These are phyloP conservation scores for Cladosporium colombiae DNA, from an alignment of 2,329 filamentous ascomycete genomes.

Conservation along the genomic window DNA sequence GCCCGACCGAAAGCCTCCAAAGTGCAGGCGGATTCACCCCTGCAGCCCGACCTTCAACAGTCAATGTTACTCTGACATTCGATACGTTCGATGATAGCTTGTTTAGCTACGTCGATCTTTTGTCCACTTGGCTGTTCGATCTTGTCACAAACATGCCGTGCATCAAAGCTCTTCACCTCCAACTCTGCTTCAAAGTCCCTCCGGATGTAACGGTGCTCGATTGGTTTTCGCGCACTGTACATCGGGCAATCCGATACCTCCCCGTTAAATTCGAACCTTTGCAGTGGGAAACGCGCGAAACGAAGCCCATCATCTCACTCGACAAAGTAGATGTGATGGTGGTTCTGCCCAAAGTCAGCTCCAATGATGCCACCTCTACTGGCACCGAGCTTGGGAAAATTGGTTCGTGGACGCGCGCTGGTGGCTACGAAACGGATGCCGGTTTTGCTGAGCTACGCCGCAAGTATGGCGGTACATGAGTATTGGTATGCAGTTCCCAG, in stretches of 20 bases:
- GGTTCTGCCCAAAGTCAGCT: not conserved
- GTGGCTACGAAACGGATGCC: not conserved
- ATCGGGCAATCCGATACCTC: not conserved
- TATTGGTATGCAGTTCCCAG: not conserved
- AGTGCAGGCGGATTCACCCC: not conserved
- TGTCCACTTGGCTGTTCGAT: not conserved
- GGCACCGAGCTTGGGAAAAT: not conserved
- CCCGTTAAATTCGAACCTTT: fast-evolving
- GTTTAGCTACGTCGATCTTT: not conserved
- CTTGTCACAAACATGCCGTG: not conserved
- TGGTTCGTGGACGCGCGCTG: not conserved
- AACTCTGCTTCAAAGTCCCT: not conserved
- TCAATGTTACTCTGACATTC: not conserved
- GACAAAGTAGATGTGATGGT: not conserved
- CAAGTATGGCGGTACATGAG: not conserved
- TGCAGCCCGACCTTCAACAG: not conserved
- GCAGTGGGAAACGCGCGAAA: not conserved
- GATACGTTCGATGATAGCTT: not conserved
- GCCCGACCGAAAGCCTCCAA: not conserved
- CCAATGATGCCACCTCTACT: not conserved
- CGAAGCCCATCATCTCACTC: not conserved
- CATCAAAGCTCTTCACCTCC: not conserved
- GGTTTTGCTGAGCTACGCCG: not conserved
- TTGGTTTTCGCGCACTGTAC: not conserved
- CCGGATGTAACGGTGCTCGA: not conserved